A percentile compares a stretch with the other conserved stretches of the same genome.
Conservation (phyloP, 1,139 yeast genomes). For the Debaryomycetaceae sp. region DNA sequence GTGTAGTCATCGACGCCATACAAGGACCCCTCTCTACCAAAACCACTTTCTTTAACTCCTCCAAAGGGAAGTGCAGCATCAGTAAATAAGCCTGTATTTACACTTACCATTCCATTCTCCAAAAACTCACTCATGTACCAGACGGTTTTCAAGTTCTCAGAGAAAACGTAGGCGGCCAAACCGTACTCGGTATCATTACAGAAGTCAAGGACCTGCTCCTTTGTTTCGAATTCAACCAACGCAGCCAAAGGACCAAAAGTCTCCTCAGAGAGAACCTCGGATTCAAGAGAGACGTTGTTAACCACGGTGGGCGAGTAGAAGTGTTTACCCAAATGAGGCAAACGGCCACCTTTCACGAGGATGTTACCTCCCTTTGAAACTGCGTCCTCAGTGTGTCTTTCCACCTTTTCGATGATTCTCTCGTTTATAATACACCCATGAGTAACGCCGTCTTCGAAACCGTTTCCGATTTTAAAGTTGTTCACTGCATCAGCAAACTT, state of each 20-base stretch:
- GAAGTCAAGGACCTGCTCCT: constrained; percentile 35
- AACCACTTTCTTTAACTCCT: constrained; percentile 48
- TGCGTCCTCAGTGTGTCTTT: constrained; percentile 41
- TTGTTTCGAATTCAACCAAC: constrained; percentile 34
- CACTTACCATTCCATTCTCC: constrained; percentile 47
- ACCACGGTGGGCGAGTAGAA: constrained; percentile 42
- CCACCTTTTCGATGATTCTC: constrained; percentile 37
- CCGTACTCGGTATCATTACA: constrained; percentile 44
- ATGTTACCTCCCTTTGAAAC: constrained; percentile 38
- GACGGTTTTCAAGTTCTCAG: constrained; percentile 49
- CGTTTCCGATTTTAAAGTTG: constrained; percentile 39
- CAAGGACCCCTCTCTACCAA: constrained; percentile 50
- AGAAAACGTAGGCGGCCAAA: constrained; percentile 43
- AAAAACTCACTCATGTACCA: constrained; percentile 46
- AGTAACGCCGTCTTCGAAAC: constrained; percentile 40
- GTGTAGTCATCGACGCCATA: constrained; percentile 46
- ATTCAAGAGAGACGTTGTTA: constrained; percentile 35
- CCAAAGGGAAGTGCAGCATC: constrained; percentile 51
- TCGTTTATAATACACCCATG: constrained; percentile 45
- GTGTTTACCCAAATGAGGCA: constrained; percentile 36
- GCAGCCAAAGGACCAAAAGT: constrained; percentile 50
- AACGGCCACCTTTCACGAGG: constrained; percentile 39
- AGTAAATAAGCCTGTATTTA: constrained; percentile 43
- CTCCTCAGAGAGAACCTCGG: constrained; percentile 40
- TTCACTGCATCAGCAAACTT: constrained; percentile 32